These are phyloP conservation scores for Aspergillus wentii DNA, from an alignment of 495 filamentous ascomycete genomes.

Conservation along the genomic window DNA sequence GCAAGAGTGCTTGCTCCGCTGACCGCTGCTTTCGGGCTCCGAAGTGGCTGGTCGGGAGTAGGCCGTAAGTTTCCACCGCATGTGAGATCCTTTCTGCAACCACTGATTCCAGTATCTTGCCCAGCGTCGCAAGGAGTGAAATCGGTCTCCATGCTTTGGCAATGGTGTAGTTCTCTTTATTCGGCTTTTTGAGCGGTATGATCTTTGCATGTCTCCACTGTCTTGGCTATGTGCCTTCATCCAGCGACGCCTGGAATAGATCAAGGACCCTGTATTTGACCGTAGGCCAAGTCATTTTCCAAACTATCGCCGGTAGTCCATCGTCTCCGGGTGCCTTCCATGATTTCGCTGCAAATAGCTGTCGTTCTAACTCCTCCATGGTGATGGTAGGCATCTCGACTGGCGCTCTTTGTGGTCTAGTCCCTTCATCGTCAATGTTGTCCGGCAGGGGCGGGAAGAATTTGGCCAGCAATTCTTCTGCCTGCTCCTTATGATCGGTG, in stretches of 20 bases:
- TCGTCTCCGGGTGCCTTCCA: too few species aligned
- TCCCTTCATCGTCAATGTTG: slow-evolving; percentile 14
- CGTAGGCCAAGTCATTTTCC: slow-evolving; percentile 22
- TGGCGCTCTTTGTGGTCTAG: slow-evolving; percentile 15
- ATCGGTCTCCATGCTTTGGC: slow-evolving; percentile 17
- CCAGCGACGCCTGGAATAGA: slow-evolving; percentile 11
- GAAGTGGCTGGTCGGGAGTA: slow-evolving; percentile 10
- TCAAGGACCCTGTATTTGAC: slow-evolving; percentile 19
- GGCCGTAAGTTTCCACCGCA: slow-evolving; percentile 15
- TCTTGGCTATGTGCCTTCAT: slow-evolving; percentile 13
- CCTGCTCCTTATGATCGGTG: slow-evolving; percentile 17
- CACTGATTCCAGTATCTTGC: slow-evolving; percentile 23
- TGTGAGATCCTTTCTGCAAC: slow-evolving; percentile 22
- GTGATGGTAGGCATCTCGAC: too few species aligned
- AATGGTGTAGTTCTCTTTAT: slow-evolving; percentile 11
- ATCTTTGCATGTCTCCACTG: too few species aligned
- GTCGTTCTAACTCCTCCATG: too few species aligned
- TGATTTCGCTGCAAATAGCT: too few species aligned
- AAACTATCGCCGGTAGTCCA: slow-evolving; percentile 19
- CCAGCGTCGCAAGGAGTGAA: slow-evolving; percentile 17
- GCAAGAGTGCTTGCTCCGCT: slow-evolving; percentile 15
- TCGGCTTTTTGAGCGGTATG: slow-evolving; percentile 26
- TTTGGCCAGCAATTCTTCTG: slow-evolving; percentile 14
- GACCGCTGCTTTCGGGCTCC: neutral
- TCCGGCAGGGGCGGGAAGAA: slow-evolving; percentile 25